Conservation (phyloP, 495 filamentous ascomycete species). For the Tetracladium marchalianum region DNA sequence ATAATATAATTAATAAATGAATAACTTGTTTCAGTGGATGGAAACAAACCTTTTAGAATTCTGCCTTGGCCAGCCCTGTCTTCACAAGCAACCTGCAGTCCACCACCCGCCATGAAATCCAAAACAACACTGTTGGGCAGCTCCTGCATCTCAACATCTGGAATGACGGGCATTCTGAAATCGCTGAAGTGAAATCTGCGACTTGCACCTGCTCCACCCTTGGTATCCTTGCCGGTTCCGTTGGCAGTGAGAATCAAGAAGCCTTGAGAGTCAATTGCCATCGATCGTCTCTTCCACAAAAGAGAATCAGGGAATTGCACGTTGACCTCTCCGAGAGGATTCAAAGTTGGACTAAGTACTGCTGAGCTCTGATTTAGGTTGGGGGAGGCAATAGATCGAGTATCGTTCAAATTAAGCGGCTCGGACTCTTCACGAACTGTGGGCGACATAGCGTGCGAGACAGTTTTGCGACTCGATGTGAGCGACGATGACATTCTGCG, state of each 20-base stretch:
- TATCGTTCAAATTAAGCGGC: conserved; percentile 25
- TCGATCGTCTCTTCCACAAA: conserved; percentile 81
- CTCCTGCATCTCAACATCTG: conserved; percentile 83
- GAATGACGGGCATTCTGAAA: conserved; percentile 66
- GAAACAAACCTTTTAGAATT: conserved; percentile 52
- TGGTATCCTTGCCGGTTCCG: conserved; percentile 25
- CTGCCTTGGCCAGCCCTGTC: conserved; percentile 61
- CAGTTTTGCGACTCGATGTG: conserved; percentile 49
- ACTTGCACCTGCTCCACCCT: conserved; percentile 45
- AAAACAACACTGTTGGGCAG: conserved; percentile 78
- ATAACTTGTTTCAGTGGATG: background rate
- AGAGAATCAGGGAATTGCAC: conserved; percentile 89
- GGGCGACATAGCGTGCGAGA: conserved; percentile 45
- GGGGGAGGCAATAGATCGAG: conserved; percentile 9
- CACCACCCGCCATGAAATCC: conserved; percentile 75
- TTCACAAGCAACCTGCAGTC: conserved; percentile 78
- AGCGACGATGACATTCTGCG: conserved; percentile 68
- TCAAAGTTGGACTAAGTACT: conserved; percentile 32
- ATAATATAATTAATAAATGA: conserved; percentile 7
- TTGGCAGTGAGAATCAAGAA: conserved; percentile 44
- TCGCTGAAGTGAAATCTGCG: conserved; percentile 66
- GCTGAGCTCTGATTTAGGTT: conserved; percentile 21
- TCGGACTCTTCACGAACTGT: conserved; percentile 53
- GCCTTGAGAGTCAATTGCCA: conserved; percentile 68
- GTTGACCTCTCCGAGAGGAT: conserved; percentile 79